Evolutionary conservation across 768 basidiomycete species (phyloP).

Genomic region (Strobilomyces confusus): DNA sequence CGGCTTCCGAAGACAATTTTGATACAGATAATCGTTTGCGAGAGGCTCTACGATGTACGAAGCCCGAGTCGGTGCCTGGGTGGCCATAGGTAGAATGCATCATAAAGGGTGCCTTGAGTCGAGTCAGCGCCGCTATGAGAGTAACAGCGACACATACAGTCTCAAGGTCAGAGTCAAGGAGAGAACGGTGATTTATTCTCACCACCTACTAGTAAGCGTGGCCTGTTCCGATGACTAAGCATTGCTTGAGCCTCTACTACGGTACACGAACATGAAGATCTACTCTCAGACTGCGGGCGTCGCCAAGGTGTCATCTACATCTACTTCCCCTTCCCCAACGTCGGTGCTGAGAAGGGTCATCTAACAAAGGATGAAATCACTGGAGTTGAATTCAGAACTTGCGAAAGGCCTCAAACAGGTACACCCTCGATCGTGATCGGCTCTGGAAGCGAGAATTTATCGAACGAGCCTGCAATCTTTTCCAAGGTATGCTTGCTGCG

Average conservation of each 20-base stretch:
- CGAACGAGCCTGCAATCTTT: conserved; percentile 52
- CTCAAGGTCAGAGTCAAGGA: conserved; percentile 7
- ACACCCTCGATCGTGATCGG: conserved; percentile 17
- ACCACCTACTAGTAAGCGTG: not conserved
- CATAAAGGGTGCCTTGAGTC: not conserved
- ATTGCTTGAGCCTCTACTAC: not conserved
- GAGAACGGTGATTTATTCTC: not conserved
- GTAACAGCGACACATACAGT: conserved; percentile 1
- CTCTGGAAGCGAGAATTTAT: conserved; percentile 30
- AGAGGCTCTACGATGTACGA: conserved; percentile 37
- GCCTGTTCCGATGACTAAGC: no score
- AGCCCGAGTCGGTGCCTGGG: conserved; percentile 10
- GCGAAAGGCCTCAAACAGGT: conserved; percentile 9
- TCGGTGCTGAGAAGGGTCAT: not conserved
- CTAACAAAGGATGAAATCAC: conserved; percentile 1
- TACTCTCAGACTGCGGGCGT: not conserved
- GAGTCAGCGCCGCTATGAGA: conserved; percentile 16
- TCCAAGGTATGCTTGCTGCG: conserved; percentile 38
- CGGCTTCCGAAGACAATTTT: conserved; percentile 63
- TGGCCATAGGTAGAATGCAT: conserved; percentile 19
- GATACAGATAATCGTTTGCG: conserved; percentile 55
- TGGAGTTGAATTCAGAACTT: not conserved
- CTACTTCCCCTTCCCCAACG: not conserved
- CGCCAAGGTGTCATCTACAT: not conserved
- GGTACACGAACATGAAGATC: not conserved